phyloP scores from a whole-genome alignment of 1,284 basidiomycete genomes.

The Cryptococcus jaspeensis region DNA sequence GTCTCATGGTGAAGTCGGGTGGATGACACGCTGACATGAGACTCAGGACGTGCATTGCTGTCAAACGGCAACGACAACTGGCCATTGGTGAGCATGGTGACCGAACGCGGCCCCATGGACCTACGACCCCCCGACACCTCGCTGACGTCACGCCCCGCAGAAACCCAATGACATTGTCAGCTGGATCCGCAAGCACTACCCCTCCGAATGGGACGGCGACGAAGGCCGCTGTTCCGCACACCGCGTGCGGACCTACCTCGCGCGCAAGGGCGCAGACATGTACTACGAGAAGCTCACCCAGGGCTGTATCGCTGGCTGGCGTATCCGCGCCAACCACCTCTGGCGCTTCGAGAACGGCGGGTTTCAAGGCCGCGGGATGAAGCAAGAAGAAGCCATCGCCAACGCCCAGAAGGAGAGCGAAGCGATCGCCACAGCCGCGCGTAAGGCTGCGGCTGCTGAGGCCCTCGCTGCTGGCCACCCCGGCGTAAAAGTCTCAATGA shows the following conservation, averaged over 20 bases:
- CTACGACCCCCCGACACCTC: neutral
- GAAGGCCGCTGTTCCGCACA: constrained; percentile 49
- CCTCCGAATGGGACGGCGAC: constrained; percentile 49
- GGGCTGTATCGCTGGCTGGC: constrained; percentile 47
- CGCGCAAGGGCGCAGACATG: constrained; percentile 51
- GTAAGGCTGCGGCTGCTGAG: constrained; percentile 46
- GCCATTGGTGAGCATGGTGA: constrained; percentile 39
- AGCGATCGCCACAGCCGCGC: constrained; percentile 35
- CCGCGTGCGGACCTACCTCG: constrained; percentile 48
- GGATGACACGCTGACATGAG: neutral
- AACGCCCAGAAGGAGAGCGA: constrained; percentile 44
- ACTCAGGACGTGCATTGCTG: constrained; percentile 41
- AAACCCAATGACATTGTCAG: constrained; percentile 52
- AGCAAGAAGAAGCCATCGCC: constrained; percentile 48
- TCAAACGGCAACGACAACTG: constrained; percentile 50
- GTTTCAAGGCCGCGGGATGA: constrained; percentile 50
- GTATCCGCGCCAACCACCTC: constrained; percentile 48
- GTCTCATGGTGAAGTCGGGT: constrained; percentile 6
- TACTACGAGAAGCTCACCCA: constrained; percentile 51
- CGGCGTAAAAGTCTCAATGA: constrained; percentile 45
- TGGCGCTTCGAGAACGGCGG: constrained; percentile 50
- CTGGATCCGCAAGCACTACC: constrained; percentile 50
- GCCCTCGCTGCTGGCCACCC: constrained; percentile 48
- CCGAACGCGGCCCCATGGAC: neutral
- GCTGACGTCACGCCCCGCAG: constrained; percentile 20